phyloP scores from a whole-genome alignment of 345 rosid species.

The Chamaenerion angustifolium region DNA sequence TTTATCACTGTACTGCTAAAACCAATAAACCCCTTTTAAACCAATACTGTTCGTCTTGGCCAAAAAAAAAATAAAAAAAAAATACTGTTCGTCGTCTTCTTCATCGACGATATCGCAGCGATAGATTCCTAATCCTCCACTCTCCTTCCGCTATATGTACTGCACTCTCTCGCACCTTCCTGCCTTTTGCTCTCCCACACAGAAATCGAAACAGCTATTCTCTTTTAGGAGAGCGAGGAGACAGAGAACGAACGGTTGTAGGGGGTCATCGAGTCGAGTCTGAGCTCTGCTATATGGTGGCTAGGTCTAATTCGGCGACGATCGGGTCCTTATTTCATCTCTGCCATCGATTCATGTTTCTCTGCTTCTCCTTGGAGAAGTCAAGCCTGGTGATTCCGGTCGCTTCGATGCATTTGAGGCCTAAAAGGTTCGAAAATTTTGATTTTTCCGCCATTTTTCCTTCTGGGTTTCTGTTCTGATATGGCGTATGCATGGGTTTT shows the following conservation, averaged over 20 bases:
- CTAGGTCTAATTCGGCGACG: slow-evolving; percentile 57
- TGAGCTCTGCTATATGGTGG: slow-evolving; percentile 67
- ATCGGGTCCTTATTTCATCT: slow-evolving; percentile 43
- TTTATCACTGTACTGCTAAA: no score
- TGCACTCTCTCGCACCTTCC: slow-evolving; percentile 7
- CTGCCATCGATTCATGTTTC: slow-evolving; percentile 27
- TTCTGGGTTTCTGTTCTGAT: slow-evolving; percentile 14
- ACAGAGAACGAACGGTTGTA: no score
- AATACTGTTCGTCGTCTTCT: no score
- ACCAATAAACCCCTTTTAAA: no score
- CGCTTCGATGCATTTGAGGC: slow-evolving; percentile 72
- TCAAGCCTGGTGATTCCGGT: slow-evolving; percentile 28
- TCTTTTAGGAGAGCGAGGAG: slow-evolving; percentile 11
- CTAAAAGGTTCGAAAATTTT: slow-evolving; percentile 30
- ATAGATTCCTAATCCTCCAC: no score
- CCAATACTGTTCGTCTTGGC: no score
- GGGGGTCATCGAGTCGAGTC: no score
- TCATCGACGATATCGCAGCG: no score
- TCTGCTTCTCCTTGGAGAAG: slow-evolving; percentile 36
- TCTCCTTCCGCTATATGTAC: slow-evolving; percentile 11
- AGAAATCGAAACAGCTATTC: slow-evolving; percentile 10
- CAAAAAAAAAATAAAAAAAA: no score
- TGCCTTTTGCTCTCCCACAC: slow-evolving; percentile 1
- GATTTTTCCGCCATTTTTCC: background rate
- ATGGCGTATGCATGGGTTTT: background rate